Evolutionary conservation across 2,329 filamentous ascomycete genomes (phyloP).

Genomic region (Akanthomyces lecanii): DNA sequence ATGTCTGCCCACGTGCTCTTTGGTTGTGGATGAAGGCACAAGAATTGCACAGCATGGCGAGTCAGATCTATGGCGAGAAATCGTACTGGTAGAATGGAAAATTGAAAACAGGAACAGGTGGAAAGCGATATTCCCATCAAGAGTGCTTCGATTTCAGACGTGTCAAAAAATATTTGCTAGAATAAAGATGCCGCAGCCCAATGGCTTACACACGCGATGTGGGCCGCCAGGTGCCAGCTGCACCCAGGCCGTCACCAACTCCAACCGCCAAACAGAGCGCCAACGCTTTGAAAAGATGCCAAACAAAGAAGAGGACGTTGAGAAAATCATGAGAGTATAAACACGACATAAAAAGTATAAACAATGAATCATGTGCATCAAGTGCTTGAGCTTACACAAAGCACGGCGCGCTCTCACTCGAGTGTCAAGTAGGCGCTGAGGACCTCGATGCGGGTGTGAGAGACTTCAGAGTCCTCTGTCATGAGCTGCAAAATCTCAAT

Average conservation of each 20-base stretch:
- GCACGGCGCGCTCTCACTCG: neutral
- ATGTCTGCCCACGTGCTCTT: neutral
- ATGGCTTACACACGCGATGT: slow-evolving; percentile 9
- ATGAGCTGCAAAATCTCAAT: slow-evolving; percentile 60
- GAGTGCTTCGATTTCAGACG: neutral
- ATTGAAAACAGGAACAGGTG: neutral
- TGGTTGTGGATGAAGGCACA: too few species aligned
- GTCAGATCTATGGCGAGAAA: too few species aligned
- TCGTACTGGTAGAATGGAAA: too few species aligned
- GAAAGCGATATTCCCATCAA: neutral
- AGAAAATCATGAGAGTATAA: neutral
- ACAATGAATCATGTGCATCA: neutral
- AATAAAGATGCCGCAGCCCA: slow-evolving; percentile 1
- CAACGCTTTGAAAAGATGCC: slow-evolving; percentile 18
- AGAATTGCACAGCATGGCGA: too few species aligned
- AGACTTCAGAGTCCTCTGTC: slow-evolving; percentile 56
- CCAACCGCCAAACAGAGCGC: slow-evolving; percentile 17
- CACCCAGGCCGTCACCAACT: neutral
- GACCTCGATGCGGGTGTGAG: slow-evolving; percentile 55
- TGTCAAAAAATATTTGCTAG: neutral
- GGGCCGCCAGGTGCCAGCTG: neutral
- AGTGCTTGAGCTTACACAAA: neutral
- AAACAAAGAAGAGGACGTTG: neutral
- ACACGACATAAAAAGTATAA: neutral
- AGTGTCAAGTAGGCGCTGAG: slow-evolving; percentile 48